These are phyloP conservation scores for Scutellaria galericulata DNA, from an alignment of 257 asterid species.

Conservation along the genomic window DNA sequence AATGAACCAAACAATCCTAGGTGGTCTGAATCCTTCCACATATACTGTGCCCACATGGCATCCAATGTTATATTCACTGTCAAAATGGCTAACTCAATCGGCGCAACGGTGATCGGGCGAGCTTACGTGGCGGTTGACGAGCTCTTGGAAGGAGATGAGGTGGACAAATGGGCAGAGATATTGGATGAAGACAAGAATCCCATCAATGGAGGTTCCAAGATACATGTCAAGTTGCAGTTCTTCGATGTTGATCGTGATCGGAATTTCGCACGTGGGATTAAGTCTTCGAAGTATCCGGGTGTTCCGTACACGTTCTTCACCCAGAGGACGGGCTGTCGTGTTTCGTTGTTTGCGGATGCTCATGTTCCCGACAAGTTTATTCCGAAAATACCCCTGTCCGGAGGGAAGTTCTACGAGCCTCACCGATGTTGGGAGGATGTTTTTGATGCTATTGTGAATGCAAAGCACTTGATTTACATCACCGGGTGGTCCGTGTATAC, in stretches of 20 bases:
- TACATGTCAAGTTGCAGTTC: slow-evolving; percentile 67
- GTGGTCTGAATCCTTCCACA: slow-evolving; percentile 78
- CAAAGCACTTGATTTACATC: slow-evolving; percentile 79
- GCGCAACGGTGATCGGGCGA: slow-evolving; percentile 79
- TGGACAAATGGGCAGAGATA: slow-evolving; percentile 74
- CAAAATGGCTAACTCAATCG: slow-evolving; percentile 69
- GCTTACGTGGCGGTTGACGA: slow-evolving; percentile 71
- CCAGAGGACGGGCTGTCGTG: slow-evolving; percentile 78
- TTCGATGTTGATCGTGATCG: slow-evolving; percentile 68
- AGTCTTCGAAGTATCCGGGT: slow-evolving; percentile 67
- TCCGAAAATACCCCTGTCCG: slow-evolving; percentile 70
- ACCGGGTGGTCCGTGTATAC: slow-evolving; percentile 95
- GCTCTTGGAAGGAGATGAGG: slow-evolving; percentile 71
- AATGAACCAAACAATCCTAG: slow-evolving; percentile 61
- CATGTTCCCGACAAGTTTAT: slow-evolving; percentile 74
- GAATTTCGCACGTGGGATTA: slow-evolving; percentile 72
- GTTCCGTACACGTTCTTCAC: slow-evolving; percentile 83
- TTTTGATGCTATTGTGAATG: slow-evolving; percentile 76
- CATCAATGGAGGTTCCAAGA: slow-evolving; percentile 59
- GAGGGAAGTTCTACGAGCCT: slow-evolving; percentile 67
- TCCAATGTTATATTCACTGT: slow-evolving; percentile 70
- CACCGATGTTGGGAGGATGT: slow-evolving; percentile 85
- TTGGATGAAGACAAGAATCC: slow-evolving; percentile 63
- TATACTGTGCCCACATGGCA: slow-evolving; percentile 77
- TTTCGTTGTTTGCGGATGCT: slow-evolving; percentile 76